Evolutionary conservation across 768 basidiomycete species (phyloP).

Genomic region (Mycena indigotica): DNA sequence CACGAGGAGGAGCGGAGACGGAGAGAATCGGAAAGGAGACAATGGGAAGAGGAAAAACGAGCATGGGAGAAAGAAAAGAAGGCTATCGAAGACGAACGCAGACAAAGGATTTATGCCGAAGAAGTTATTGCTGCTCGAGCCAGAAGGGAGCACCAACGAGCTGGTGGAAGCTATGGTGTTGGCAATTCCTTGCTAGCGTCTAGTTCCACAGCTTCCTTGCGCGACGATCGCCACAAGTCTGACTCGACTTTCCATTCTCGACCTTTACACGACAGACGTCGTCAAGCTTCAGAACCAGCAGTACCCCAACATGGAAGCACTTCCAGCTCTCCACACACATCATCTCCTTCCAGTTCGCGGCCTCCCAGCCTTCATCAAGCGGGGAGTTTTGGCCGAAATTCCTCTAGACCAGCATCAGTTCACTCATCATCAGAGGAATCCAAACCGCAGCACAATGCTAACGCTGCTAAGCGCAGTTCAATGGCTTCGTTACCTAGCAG

Average conservation of each 20-base stretch:
- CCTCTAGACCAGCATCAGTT: slow-evolving; percentile 58
- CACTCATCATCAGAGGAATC: slow-evolving; percentile 62
- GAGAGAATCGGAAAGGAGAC: slow-evolving; percentile 45
- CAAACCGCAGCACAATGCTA: slow-evolving; percentile 41
- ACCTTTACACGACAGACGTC: slow-evolving; percentile 43
- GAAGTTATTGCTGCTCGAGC: slow-evolving; percentile 62
- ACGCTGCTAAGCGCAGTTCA: slow-evolving; percentile 44
- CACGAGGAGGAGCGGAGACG: slow-evolving; percentile 46
- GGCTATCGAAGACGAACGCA: slow-evolving; percentile 56
- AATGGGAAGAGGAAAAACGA: slow-evolving; percentile 48
- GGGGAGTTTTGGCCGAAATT: slow-evolving; percentile 28
- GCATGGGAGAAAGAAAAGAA: slow-evolving; percentile 55
- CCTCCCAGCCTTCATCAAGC: slow-evolving; percentile 45
- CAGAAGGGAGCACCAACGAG: slow-evolving; percentile 60
- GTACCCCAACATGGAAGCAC: slow-evolving; percentile 32
- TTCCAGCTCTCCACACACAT: slow-evolving; percentile 35
- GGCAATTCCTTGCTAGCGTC: slow-evolving; percentile 33
- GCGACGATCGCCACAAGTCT: slow-evolving; percentile 46
- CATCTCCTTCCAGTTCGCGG: slow-evolving; percentile 57
- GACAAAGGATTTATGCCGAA: slow-evolving; percentile 54
- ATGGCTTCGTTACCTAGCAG: slow-evolving; percentile 36
- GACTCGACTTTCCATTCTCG: slow-evolving; percentile 43
- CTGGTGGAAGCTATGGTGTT: slow-evolving; percentile 41
- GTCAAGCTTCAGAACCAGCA: slow-evolving; percentile 49
- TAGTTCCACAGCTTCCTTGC: slow-evolving; percentile 41